Evolutionary conservation across 345 rosid species (phyloP).

Genomic region (Kandelia obovata): DNA sequence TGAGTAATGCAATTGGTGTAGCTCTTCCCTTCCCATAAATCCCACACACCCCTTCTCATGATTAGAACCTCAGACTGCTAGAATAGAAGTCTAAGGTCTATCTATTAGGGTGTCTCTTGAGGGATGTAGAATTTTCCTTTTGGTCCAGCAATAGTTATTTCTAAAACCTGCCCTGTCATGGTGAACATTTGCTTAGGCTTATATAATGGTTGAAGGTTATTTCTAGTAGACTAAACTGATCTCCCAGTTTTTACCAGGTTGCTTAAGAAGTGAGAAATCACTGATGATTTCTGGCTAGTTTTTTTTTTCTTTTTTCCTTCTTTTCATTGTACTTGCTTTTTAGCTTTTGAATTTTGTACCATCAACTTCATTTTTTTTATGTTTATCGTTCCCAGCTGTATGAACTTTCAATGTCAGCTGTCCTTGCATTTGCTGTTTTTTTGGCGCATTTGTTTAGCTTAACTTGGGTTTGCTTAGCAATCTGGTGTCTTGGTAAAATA

Average conservation of each 20-base stretch:
- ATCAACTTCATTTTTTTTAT: neutral
- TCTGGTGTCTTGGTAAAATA: neutral
- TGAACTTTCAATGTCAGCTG: neutral
- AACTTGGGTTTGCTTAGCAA: neutral
- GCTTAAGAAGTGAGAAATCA: neutral
- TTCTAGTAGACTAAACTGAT: neutral
- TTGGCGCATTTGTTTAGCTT: neutral
- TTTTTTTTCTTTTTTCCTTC: too few relatives aligned
- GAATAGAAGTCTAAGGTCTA: too few relatives aligned
- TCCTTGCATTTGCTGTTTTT: neutral
- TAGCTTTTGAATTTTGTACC: neutral
- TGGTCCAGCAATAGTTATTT: neutral
- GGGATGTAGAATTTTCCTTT: neutral
- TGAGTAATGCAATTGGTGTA: too few relatives aligned
- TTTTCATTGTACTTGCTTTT: neutral
- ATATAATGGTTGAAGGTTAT: neutral
- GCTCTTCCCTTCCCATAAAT: too few relatives aligned
- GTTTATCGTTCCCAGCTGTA: neutral
- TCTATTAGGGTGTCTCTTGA: too few relatives aligned
- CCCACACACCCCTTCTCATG: too few relatives aligned
- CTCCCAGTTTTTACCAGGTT: neutral
- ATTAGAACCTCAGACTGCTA: too few relatives aligned
- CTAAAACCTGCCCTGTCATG: neutral
- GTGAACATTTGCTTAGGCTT: neutral
- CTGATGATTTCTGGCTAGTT: too few relatives aligned